phyloP scores from a whole-genome alignment of 1,284 basidiomycete species.

The Phenoliferia sp. region DNA sequence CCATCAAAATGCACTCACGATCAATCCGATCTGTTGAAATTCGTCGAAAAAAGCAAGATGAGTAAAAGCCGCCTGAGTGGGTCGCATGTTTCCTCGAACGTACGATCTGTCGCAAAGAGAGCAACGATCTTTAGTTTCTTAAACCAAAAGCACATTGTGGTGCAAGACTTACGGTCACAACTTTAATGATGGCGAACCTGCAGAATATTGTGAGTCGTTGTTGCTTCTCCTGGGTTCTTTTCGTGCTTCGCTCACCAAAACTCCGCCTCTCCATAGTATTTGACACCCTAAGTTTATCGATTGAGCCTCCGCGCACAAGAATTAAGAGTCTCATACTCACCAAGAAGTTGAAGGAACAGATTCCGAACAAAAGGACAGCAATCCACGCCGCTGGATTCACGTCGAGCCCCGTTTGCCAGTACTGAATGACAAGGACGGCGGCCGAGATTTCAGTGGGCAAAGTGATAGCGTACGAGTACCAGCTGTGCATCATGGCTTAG shows the following conservation, averaged over 20 bases:
- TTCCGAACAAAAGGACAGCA: conserved; percentile 22
- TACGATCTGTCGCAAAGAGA: too few relatives aligned
- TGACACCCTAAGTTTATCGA: neutral
- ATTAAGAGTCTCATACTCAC: neutral
- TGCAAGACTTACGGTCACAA: neutral
- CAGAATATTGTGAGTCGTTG: neutral
- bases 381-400: conserved; percentile 7
- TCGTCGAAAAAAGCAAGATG: too few relatives aligned
- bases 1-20: neutral
- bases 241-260: neutral
- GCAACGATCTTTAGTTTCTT: too few relatives aligned
- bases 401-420: conserved; percentile 14
- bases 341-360: conserved; percentile 12
- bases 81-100: too few relatives aligned
- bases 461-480: conserved; percentile 4
- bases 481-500: conserved; percentile 1
- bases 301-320: neutral
- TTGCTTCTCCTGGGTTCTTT: neutral
- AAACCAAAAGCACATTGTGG: too few relatives aligned
- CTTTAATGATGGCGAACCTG: conserved; percentile 1
- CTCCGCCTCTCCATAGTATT: conserved; percentile 7
- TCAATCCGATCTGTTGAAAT: neutral
- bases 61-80: too few relatives aligned
- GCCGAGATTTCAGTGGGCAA: conserved; percentile 1
- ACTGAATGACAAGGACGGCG: conserved; percentile 13